Conservation (phyloP, 495 filamentous ascomycete genomes). For the Podospora fimiseda region DNA sequence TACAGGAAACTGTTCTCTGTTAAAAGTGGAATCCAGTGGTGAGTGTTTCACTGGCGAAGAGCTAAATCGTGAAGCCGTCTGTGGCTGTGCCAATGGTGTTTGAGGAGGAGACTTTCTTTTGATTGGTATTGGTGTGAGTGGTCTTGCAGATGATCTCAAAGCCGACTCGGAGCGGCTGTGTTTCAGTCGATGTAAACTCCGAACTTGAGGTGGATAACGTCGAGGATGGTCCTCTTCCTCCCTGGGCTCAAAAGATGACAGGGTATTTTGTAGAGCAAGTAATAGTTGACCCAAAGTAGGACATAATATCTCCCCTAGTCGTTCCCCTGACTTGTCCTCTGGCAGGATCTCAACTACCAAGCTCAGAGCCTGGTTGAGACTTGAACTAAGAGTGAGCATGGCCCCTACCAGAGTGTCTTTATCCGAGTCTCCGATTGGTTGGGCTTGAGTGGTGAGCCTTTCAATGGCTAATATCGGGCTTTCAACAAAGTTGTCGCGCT, state of each 20-base stretch:
- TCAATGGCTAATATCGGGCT: conserved; percentile 21
- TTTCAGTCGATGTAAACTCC: not conserved
- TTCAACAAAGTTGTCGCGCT: conserved; percentile 16
- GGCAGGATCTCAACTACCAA: conserved; percentile 25
- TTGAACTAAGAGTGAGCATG: conserved; percentile 22
- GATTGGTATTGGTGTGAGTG: conserved; percentile 1
- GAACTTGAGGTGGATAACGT: not conserved
- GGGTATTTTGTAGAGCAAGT: conserved; percentile 11
- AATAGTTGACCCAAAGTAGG: conserved; percentile 26
- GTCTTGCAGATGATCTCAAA: not conserved
- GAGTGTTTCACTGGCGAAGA: not conserved
- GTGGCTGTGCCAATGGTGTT: not conserved
- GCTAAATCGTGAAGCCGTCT: not conserved
- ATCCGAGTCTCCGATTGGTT: conserved; percentile 19
- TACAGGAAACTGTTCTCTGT: no score
- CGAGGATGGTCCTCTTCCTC: not conserved
- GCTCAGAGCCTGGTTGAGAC: conserved; percentile 22
- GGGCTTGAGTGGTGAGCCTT: conserved; percentile 18
- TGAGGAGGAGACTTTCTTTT: not conserved
- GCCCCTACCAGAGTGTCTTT: conserved; percentile 27
- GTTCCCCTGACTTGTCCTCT: conserved; percentile 21
- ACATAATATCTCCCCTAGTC: conserved; percentile 24
- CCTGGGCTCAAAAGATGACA: conserved; percentile 11
- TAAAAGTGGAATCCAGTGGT: no score
- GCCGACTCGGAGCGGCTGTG: conserved; percentile 1